Conservation (phyloP, 2,329 filamentous ascomycete species). For the Sporothrix pseudoabietina region DNA sequence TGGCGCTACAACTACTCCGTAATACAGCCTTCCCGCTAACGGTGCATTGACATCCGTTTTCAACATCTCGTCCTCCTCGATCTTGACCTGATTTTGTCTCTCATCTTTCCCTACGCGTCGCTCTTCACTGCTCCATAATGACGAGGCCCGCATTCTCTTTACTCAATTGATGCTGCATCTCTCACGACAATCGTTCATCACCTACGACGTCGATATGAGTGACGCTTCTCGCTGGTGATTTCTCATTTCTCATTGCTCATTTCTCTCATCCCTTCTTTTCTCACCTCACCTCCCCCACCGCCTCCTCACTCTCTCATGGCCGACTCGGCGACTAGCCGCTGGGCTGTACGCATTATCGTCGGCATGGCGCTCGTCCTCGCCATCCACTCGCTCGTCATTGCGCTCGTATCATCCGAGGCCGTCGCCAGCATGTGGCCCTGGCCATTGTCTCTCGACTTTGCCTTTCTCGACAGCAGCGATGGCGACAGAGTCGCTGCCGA, state of each 20-base stretch:
- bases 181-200: background rate
- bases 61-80: background rate
- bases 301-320: background rate
- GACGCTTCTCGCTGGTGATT: background rate
- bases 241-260: background rate
- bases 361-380: slow-evolving; percentile 27
- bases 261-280: background rate
- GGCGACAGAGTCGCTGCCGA: slow-evolving; percentile 21
- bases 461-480: slow-evolving; percentile 16
- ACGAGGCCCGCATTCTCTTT: background rate
- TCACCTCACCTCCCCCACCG: background rate
- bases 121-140: background rate
- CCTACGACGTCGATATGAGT: background rate
- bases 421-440: slow-evolving; percentile 16
- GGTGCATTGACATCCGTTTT: background rate
- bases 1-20: background rate
- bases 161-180: background rate
- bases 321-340: slow-evolving; percentile 15
- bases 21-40: background rate
- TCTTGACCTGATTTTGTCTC: background rate
- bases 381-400: slow-evolving; percentile 21
- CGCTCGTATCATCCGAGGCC: slow-evolving; percentile 9
- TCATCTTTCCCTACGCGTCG: background rate
- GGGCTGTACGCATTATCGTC: slow-evolving; percentile 28
- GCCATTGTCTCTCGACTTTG: slow-evolving; percentile 25